A percentile compares a stretch with the other conserved stretches of the same genome.
Conservation (phyloP, 2,329 filamentous ascomycete genomes). For the Alternaria tenuissima region DNA sequence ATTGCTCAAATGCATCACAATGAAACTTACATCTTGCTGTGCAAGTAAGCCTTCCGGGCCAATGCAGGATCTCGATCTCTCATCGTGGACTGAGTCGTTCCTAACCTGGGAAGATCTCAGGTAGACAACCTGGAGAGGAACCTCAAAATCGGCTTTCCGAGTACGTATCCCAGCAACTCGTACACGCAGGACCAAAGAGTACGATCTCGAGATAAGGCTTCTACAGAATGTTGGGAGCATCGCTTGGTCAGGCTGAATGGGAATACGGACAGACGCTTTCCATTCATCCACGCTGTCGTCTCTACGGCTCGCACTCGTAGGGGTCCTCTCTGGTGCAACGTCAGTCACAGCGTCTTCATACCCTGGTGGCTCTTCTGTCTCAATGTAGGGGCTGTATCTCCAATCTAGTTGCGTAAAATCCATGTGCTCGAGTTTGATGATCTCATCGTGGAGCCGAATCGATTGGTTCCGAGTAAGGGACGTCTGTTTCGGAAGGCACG, state of each 20-base stretch:
- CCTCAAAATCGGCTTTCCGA: conserved; percentile 5
- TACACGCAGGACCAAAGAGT: conserved; percentile 10
- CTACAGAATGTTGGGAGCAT: conserved; percentile 12
- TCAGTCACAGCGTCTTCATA: conserved; percentile 13
- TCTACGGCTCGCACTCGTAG: background rate
- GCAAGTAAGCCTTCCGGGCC: conserved; percentile 4
- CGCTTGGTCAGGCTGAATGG: background rate
- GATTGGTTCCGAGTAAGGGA: conserved; percentile 2
- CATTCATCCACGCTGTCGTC: conserved; percentile 4
- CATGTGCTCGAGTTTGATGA: conserved; percentile 8
- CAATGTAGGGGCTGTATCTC: background rate
- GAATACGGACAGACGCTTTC: conserved; percentile 8
- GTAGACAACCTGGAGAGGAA: conserved; percentile 14
- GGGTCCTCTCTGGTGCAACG: background rate
- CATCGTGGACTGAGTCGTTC: conserved; percentile 9
- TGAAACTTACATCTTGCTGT: conserved; percentile 9
- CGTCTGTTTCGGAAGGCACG: conserved; percentile 13
- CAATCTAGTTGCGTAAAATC: conserved; percentile 12
- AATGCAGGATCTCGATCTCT: conserved; percentile 9
- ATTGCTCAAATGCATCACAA: background rate
- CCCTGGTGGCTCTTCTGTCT: conserved; percentile 8
- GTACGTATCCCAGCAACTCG: conserved; percentile 5
- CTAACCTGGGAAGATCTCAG: conserved; percentile 8
- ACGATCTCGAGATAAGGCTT: conserved; percentile 7
- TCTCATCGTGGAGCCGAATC: conserved; percentile 13